Conservation (phyloP, 805 yeast genomes). For the Kodamaea hsintzibuensis region DNA sequence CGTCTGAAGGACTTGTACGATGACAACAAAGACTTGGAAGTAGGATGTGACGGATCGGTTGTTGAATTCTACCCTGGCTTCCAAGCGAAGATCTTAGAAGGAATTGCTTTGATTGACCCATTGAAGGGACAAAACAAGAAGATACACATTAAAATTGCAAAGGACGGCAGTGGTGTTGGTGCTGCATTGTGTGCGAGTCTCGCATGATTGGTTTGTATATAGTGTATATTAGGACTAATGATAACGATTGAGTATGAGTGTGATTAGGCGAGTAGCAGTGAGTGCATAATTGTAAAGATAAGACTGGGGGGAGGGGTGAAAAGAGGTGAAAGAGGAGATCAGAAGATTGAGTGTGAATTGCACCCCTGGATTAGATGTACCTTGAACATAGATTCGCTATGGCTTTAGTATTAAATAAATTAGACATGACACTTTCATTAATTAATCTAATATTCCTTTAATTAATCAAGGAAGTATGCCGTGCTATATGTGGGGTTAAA, state of each 20-base stretch:
- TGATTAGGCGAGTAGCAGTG: background rate
- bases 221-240: constrained; percentile 2
- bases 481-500: no score
- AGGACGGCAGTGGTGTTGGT: constrained; percentile 97
- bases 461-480: no score
- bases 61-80: constrained; percentile 93
- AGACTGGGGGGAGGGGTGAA: background rate
- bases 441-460: no score
- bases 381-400: no score
- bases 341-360: background rate
- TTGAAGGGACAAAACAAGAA: constrained; percentile 76
- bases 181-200: constrained; percentile 87
- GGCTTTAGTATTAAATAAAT: no score
- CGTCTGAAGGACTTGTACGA: constrained; percentile 62
- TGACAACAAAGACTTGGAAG: constrained; percentile 69
- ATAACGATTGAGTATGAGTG: background rate
- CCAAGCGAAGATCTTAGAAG: constrained; percentile 76
- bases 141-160: constrained; percentile 76
- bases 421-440: no score
- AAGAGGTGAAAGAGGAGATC: no score
- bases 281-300: background rate
- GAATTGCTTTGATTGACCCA: constrained; percentile 65
- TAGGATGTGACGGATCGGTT: constrained; percentile 95
- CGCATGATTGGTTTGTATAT: constrained; percentile 12
- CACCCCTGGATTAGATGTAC: no score